Base-by-base conservation (phyloP, 345 rosid species). In the Arabis hirsuta region DNA sequence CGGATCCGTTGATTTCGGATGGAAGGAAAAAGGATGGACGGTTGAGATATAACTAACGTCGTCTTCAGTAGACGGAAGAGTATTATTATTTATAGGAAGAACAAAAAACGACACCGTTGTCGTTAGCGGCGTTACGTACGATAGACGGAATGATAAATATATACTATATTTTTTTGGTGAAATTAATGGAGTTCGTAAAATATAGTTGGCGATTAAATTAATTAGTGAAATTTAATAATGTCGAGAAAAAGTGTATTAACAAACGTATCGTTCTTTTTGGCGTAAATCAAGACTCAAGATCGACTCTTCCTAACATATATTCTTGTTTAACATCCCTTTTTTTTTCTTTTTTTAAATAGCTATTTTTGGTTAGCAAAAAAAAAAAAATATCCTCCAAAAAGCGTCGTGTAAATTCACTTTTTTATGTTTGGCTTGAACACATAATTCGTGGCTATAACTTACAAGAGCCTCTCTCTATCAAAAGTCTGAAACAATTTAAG, bases 81-180 rank as follows among this genome's bases (percentile, higher is more conserved):
- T 34, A 34, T 34, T 34, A 6, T 34, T 65, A 46, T 46, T 16
- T 16, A 16, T 46, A 46, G 59, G 51, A 64, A 13, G 47, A 47
- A 20, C 13, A 1, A 69, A 69, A 62, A 76, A 70, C 71, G 75
- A 76, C 79, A 41, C 55, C 71, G 66, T 76, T 76, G 75, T 70
- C 60, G 11, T 63, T 55, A 76, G 69, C 57, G 68, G 57, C 56
- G 73, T 67, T 67, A 53, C 78, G 73, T 74, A 60, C 38, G n/a
- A 5, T 67, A 7, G 51, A 74, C 63, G 73, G 69, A 67, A 75
- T 61, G 39, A 61, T 52, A 24, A 43, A 24, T 32, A 32, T 34
- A 34, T 34, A 6, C 16, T 29, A 6, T 34, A 34, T 32, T 0
- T 72, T 45, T 22, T 9, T 7, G 56, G 65, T 55, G 65, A 64